These are phyloP conservation scores for Corchorus olitorius DNA, from an alignment of 345 rosid genomes.

Conservation along the genomic window DNA sequence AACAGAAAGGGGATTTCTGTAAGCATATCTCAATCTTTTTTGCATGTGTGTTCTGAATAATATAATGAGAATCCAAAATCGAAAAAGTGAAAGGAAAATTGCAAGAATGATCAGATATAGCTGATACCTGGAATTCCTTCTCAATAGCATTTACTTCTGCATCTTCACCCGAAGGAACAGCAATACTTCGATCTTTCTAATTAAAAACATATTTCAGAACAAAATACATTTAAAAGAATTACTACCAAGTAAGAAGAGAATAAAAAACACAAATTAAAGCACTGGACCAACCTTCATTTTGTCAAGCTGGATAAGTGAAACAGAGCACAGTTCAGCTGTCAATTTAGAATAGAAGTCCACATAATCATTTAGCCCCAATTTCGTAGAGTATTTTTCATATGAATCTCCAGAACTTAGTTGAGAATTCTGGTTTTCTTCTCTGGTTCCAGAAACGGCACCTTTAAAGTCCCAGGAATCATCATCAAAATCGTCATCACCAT, in stretches of 20 bases:
- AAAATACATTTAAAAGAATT: slow-evolving; percentile 18
- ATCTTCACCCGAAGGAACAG: slow-evolving; percentile 42
- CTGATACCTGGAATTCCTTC: slow-evolving; percentile 69
- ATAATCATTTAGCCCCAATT: slow-evolving; percentile 39
- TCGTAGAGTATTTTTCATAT: slow-evolving; percentile 28
- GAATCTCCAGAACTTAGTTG: slow-evolving; percentile 29
- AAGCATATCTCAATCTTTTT: background rate
- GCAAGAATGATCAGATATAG: slow-evolving; percentile 16
- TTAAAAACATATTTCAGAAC: slow-evolving; percentile 36
- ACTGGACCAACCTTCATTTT: slow-evolving; percentile 56
- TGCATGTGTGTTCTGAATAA: background rate
- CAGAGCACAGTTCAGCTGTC: slow-evolving; percentile 55
- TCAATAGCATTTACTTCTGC: slow-evolving; percentile 40
- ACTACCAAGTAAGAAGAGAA: slow-evolving; percentile 2
- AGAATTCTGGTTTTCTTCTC: slow-evolving; percentile 30
- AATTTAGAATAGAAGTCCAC: slow-evolving; percentile 57
- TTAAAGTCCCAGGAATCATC: slow-evolving; percentile 81
- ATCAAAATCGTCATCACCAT: slow-evolving; percentile 47
- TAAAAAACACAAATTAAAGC: background rate
- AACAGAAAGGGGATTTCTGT: background rate
- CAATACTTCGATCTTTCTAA: slow-evolving; percentile 54
- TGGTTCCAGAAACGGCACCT: slow-evolving; percentile 42
- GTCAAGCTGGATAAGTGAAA: slow-evolving; percentile 56
- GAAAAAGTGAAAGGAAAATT: background rate
- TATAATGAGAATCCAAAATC: background rate